phyloP scores from a whole-genome alignment of 495 filamentous ascomycete species.

The Xylaria intraflava region DNA sequence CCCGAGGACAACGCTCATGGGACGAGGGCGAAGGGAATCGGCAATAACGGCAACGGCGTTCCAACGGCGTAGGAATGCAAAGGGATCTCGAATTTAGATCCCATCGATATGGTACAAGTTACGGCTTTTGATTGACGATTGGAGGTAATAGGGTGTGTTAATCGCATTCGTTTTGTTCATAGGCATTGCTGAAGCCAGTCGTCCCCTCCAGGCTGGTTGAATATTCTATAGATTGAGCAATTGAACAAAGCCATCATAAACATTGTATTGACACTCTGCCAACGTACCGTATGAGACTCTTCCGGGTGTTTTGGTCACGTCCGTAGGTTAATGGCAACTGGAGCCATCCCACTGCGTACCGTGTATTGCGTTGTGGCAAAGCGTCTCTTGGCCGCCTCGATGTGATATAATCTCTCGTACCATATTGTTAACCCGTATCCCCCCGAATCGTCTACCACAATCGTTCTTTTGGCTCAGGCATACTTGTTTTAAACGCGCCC shows the following conservation, averaged over 20 bases:
- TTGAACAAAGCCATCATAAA: constrained; percentile 1
- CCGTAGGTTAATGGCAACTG: not conserved
- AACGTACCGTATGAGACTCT: not conserved
- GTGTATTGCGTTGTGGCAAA: not conserved
- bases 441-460: too few relatives aligned
- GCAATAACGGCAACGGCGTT: not conserved
- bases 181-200: not conserved
- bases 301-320: not conserved
- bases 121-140: not conserved
- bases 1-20: not conserved
- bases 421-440: too few relatives aligned
- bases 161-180: not conserved
- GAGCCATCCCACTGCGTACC: not conserved
- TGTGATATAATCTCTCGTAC: not conserved
- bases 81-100: not conserved
- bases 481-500: too few relatives aligned
- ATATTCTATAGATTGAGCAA: constrained; percentile 3
- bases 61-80: not conserved
- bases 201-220: not conserved
- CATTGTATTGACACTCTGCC: not conserved
- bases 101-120: not conserved
- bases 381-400: not conserved
- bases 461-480: too few relatives aligned
- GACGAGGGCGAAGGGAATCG: not conserved
- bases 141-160: not conserved